Conservation (phyloP, 352 stramenopile species). For the Phytophthora cactorum region DNA sequence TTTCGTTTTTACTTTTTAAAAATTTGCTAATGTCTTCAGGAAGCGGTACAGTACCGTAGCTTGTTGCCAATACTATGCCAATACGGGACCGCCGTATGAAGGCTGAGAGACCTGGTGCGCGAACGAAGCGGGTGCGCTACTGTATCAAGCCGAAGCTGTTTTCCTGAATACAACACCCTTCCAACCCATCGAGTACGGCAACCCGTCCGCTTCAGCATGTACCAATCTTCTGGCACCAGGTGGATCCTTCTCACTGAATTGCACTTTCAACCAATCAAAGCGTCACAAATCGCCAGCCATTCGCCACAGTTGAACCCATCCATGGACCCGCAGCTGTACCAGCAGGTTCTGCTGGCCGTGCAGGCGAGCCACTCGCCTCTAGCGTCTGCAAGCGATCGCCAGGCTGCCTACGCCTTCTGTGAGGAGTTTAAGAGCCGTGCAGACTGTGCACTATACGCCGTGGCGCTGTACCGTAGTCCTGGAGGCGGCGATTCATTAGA, state of each 20-base stretch:
- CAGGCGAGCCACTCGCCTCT: slow-evolving; percentile 74
- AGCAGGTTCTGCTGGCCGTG: slow-evolving; percentile 76
- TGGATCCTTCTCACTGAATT: not conserved
- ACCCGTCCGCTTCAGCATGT: not conserved
- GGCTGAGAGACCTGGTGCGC: too few species aligned
- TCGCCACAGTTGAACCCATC: slow-evolving; percentile 1
- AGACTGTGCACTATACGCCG: slow-evolving; percentile 76
- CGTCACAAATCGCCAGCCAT: slow-evolving; percentile 13
- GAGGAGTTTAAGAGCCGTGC: slow-evolving; percentile 74
- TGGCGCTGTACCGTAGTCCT: slow-evolving; percentile 75
- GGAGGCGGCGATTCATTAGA: slow-evolving; percentile 38
- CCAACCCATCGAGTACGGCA: too few species aligned
- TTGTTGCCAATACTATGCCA: too few species aligned
- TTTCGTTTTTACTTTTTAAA: too few species aligned
- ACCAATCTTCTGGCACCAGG: not conserved
- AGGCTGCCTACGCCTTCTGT: slow-evolving; percentile 73
- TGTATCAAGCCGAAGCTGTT: too few species aligned
- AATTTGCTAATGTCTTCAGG: too few species aligned
- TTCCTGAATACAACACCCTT: too few species aligned
- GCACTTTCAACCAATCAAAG: slow-evolving; percentile 7
- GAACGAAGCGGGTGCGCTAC: too few species aligned
- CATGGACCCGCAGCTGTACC: slow-evolving; percentile 78
- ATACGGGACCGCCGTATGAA: too few species aligned
- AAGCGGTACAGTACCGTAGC: too few species aligned
- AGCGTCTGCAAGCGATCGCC: slow-evolving; percentile 48